Evolutionary conservation across 2,329 filamentous ascomycete genomes (phyloP).

Genomic region (Curvularia lunata): DNA sequence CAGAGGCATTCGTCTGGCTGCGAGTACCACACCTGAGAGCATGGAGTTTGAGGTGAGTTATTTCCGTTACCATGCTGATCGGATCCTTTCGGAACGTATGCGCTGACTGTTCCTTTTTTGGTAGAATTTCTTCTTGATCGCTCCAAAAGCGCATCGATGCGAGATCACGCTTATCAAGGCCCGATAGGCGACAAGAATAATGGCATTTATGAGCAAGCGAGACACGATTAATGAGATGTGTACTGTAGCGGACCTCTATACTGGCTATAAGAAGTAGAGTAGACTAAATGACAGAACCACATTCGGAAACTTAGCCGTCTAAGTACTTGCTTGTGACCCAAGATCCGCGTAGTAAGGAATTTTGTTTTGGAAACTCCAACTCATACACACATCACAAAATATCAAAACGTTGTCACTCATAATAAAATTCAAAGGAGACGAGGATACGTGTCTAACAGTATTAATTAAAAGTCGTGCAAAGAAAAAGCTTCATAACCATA

Average conservation of each 20-base stretch:
- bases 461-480: neutral
- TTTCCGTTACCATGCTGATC: neutral
- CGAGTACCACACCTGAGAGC: slow-evolving; percentile 44
- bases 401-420: neutral
- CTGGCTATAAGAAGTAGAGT: neutral
- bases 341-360: neutral
- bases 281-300: neutral
- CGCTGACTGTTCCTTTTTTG: neutral
- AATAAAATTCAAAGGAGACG: neutral
- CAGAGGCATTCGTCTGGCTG: slow-evolving; percentile 34
- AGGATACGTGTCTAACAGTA: neutral
- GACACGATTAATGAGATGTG: neutral
- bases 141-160: slow-evolving; percentile 52
- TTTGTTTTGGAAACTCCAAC: neutral
- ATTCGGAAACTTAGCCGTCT: neutral
- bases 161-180: slow-evolving; percentile 39
- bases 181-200: neutral
- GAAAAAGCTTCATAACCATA: neutral
- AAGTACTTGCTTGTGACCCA: neutral
- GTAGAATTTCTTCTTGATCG: slow-evolving; percentile 53
- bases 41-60: slow-evolving; percentile 49
- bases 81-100: neutral
- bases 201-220: neutral
- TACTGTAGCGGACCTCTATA: neutral
- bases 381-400: neutral